phyloP scores from a whole-genome alignment of 73 alveolate species.

The Paramecium tetraurelia region DNA sequence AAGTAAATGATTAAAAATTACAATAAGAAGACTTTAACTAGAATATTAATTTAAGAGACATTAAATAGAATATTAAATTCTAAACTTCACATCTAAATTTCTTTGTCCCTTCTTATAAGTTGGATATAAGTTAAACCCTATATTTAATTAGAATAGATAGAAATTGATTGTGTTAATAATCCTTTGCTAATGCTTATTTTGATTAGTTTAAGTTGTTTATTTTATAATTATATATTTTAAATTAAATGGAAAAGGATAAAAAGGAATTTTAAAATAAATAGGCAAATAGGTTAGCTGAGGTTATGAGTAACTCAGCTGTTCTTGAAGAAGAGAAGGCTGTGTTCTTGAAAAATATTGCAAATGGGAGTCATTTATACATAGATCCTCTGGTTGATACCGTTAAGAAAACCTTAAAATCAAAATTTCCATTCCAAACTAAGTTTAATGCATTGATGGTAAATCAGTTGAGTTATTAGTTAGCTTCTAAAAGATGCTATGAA shows the following conservation, averaged over 20 bases:
- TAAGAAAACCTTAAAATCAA: background rate
- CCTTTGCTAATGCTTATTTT: no score
- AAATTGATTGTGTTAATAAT: no score
- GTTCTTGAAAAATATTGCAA: background rate
- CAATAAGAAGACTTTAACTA: no score
- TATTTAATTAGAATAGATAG: no score
- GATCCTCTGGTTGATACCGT: constrained; percentile 1
- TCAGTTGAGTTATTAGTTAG: background rate
- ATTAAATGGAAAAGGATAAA: background rate
- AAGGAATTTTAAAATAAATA: background rate
- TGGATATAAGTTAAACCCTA: no score
- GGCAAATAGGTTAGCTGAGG: background rate
- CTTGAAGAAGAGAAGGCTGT: background rate
- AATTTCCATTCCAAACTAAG: background rate
- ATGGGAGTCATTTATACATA: background rate
- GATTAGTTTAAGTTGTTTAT: background rate
- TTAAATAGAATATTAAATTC: no score
- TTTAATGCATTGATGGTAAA: constrained; percentile 9
- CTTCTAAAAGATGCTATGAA: background rate
- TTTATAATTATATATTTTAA: background rate
- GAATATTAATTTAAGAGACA: no score
- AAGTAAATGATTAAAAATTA: no score
- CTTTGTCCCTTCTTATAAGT: no score
- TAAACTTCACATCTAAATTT: no score
- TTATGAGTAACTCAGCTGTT: background rate